Base-by-base conservation (phyloP, 169 alveolate species). In the Plasmodium blacklocki region DNA sequence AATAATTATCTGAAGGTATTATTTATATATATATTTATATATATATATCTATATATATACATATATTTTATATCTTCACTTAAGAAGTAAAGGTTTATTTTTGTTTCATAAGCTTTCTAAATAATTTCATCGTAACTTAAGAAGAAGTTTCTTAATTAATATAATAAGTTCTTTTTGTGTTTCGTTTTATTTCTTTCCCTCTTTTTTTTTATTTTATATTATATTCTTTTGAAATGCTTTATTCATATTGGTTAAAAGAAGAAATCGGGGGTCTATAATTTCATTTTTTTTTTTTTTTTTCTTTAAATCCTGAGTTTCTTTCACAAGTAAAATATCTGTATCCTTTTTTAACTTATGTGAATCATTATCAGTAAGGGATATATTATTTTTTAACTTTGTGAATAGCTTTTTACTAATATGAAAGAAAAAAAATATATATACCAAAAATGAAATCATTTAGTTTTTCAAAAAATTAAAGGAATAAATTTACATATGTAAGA, bases 151-250 rank as follows among this genome's bases (percentile, higher is more conserved):
- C 3, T 32, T 3, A 32, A 32, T 32, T 32, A 32, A 32, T 2
- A 32, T 32, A 32, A 32, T 2, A 32, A 1, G 43, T 32, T 32
- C 7, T 32, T 6, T 5, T 32, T 32, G 43, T 32, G 43, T 32
- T 32, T 32, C 43, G 6, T 6, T 14, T 14, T 15, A 18, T 15
- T 60, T 64, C 21, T 19, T 64, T 29, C n/a, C 5, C 2, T 50
- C 2, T 21, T 63, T 23, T 50, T 18, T 49, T 47, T 3, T 43
- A 43, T 7, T 49, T 39, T 68, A 80, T 67, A 80, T 80, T n/a
- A 80, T 80, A 47, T 80, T 80, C 50, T 80, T 80, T 49, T 80
- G 85, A 47, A 80, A 80, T 43, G 90, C 90, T 49, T 67, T 80
- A 68, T 80, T 80, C 80, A 80, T 80, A 52, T 80, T 80, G 59